phyloP scores from a whole-genome alignment of 2,329 filamentous ascomycete genomes.

The Microascus cirrosus region DNA sequence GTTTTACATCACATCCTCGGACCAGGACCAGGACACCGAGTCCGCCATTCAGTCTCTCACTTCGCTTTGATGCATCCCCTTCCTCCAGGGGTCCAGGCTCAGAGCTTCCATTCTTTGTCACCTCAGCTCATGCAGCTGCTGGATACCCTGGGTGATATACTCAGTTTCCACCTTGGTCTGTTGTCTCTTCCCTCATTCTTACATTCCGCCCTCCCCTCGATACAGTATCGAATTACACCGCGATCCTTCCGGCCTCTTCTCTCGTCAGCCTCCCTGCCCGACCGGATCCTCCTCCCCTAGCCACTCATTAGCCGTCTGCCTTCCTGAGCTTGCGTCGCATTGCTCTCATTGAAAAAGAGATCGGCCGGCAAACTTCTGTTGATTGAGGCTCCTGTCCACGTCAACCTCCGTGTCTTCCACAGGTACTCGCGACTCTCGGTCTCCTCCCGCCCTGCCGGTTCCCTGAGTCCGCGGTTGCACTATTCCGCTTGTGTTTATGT shows the following conservation, averaged over 20 bases:
- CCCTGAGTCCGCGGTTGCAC: not conserved
- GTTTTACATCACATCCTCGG: not conserved
- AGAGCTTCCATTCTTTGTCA: not conserved
- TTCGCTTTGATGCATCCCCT: not conserved
- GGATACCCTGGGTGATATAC: not conserved
- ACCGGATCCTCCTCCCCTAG: too few relatives aligned
- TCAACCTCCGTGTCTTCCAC: not conserved
- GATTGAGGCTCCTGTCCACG: not conserved
- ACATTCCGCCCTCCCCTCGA: not conserved
- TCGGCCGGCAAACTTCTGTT: too few relatives aligned
- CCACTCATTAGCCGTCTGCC: too few relatives aligned
- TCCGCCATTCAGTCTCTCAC: not conserved
- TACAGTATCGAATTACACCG: too few relatives aligned
- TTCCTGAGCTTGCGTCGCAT: too few relatives aligned
- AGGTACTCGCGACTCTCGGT: not conserved
- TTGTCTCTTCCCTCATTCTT: not conserved
- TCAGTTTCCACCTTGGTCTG: not conserved
- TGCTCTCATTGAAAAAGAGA: too few relatives aligned
- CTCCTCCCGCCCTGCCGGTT: not conserved
- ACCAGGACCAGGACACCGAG: not conserved
- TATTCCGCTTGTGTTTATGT: not conserved
- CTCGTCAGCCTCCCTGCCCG: too few relatives aligned
- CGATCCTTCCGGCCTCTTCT: too few relatives aligned
- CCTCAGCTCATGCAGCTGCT: not conserved
- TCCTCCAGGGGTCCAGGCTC: not conserved